Conservation (phyloP, 2,329 filamentous ascomycete species). For the Phialophora tarda region DNA sequence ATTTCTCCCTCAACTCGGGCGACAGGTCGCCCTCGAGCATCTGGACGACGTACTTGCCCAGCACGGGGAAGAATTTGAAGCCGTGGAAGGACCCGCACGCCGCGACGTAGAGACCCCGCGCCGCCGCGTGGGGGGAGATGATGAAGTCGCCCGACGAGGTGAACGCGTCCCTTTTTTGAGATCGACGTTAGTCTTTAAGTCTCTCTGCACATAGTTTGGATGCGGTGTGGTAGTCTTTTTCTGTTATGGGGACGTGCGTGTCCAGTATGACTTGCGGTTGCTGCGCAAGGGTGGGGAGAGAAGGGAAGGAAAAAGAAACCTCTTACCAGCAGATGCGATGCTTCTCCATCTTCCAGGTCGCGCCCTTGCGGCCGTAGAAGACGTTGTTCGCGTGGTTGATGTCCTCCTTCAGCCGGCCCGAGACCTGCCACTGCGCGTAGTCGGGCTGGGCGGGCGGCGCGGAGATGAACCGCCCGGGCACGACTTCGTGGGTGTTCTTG, state of each 20-base stretch:
- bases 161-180: slow-evolving; percentile 66
- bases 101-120: slow-evolving; percentile 51
- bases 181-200: no score
- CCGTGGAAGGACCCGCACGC: slow-evolving; percentile 53
- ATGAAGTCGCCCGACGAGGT: slow-evolving; percentile 62
- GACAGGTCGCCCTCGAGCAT: slow-evolving; percentile 53
- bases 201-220: no score
- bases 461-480: slow-evolving; percentile 62
- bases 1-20: slow-evolving; percentile 49
- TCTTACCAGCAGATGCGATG: slow-evolving; percentile 70
- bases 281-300: no score
- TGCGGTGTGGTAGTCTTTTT: no score
- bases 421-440: slow-evolving; percentile 68
- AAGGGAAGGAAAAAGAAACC: no score
- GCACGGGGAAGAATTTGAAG: slow-evolving; percentile 60
- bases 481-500: slow-evolving; percentile 59
- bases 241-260: no score
- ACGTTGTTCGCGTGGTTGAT: slow-evolving; percentile 62
- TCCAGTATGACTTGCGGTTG: no score
- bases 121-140: slow-evolving; percentile 53
- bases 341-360: slow-evolving; percentile 64
- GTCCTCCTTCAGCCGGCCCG: slow-evolving; percentile 62
- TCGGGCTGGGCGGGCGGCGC: slow-evolving; percentile 62
- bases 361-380: slow-evolving; percentile 65
- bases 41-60: slow-evolving; percentile 59